These are phyloP conservation scores for Fusarium sp. DNA, from an alignment of 2,329 filamentous ascomycete species.

Conservation along the genomic window DNA sequence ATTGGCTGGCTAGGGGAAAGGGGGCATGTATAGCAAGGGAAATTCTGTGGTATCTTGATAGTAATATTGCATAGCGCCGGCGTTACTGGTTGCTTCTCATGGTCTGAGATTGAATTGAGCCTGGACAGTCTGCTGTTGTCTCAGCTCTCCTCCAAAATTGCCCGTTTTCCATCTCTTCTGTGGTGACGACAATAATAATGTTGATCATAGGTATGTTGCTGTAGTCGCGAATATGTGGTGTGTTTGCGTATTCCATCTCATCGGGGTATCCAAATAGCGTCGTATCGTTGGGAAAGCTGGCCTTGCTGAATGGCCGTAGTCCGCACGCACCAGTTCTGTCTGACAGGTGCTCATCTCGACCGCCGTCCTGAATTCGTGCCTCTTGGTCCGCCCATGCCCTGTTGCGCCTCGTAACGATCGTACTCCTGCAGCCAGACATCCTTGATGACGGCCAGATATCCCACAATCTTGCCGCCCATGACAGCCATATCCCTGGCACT, in stretches of 20 bases:
- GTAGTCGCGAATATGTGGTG: constrained; percentile 7
- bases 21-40: constrained; percentile 19
- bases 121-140: constrained; percentile 23
- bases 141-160: constrained; percentile 7
- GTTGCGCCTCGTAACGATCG: constrained; percentile 64
- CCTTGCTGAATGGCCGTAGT: background rate
- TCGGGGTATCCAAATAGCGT: constrained; percentile 31
- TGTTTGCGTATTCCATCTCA: constrained; percentile 11
- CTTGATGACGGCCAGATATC: constrained; percentile 60
- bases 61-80: constrained; percentile 48
- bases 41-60: constrained; percentile 35
- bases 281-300: constrained; percentile 4
- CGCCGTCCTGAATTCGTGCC: constrained; percentile 35
- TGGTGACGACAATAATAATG: constrained; percentile 9
- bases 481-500: constrained; percentile 68
- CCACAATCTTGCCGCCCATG: constrained; percentile 56
- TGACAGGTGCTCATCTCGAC: constrained; percentile 16
- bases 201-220: constrained; percentile 1
- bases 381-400: constrained; percentile 43
- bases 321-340: constrained; percentile 15
- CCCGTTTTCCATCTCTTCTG: constrained; percentile 35
- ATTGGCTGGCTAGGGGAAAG: constrained; percentile 11
- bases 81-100: constrained; percentile 43
- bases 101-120: constrained; percentile 32
- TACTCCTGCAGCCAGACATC: constrained; percentile 69